These are phyloP conservation scores for Globisporangium acanthophoron DNA, from an alignment of 352 stramenopile genomes.

Conservation along the genomic window DNA sequence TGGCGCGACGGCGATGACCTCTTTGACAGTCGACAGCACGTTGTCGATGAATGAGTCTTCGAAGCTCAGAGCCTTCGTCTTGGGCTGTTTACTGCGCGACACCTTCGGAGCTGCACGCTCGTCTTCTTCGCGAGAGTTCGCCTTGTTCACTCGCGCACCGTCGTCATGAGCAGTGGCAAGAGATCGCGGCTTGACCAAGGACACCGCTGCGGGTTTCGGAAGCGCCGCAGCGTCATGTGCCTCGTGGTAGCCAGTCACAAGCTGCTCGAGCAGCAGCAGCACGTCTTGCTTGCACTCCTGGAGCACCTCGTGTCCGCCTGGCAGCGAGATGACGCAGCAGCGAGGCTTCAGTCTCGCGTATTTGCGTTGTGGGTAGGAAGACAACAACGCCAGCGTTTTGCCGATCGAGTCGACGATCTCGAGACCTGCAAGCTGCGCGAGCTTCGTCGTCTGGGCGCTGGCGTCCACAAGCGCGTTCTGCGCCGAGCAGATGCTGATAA, in stretches of 20 bases:
- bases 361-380: neutral
- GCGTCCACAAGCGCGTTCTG: conserved; percentile 86
- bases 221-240: conserved; percentile 47
- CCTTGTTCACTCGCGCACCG: neutral
- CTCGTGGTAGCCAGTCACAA: conserved; percentile 93
- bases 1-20: conserved; percentile 19
- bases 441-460: conserved; percentile 65
- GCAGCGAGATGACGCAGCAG: conserved; percentile 77
- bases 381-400: conserved; percentile 44
- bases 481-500: conserved; percentile 86
- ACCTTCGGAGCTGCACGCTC: neutral
- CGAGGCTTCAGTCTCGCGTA: conserved; percentile 3
- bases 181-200: neutral
- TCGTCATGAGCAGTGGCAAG: neutral
- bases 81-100: neutral
- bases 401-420: conserved; percentile 77
- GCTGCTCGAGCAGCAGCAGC: conserved; percentile 88
- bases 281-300: conserved; percentile 90
- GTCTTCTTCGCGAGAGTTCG: conserved; percentile 1
- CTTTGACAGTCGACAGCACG: conserved; percentile 62
- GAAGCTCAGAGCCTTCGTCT: conserved; percentile 29
- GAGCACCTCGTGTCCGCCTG: conserved; percentile 91
- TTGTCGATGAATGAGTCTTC: conserved; percentile 89
- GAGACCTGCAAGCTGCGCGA: conserved; percentile 46
- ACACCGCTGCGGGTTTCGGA: neutral